These are phyloP conservation scores for Chaetomium sp. DNA, from an alignment of 2,329 filamentous ascomycete genomes.

Conservation along the genomic window DNA sequence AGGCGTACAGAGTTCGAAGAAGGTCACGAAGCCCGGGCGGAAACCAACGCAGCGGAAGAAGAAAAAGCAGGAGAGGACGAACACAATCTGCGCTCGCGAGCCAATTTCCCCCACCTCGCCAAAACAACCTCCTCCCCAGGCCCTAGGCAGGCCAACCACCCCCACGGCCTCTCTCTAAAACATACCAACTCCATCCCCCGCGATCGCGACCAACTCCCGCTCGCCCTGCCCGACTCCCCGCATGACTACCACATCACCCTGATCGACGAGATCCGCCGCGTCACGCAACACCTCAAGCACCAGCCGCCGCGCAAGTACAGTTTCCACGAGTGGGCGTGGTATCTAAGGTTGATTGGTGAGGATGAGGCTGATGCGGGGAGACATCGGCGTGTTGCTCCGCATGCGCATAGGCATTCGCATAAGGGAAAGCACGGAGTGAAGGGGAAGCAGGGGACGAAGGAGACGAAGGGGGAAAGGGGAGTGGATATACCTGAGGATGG, in stretches of 20 bases:
- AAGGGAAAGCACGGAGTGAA: too few species aligned
- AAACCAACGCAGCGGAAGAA: conserved; percentile 9
- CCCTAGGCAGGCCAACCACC: not conserved
- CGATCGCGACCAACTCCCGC: not conserved
- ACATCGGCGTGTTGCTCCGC: conserved; percentile 35
- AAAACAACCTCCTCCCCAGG: not conserved
- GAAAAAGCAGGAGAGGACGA: not conserved
- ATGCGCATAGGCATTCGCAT: not conserved
- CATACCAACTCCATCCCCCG: not conserved
- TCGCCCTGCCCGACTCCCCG: conserved; percentile 1
- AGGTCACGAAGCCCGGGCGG: conserved; percentile 1
- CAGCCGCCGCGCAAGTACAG: conserved; percentile 58
- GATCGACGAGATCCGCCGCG: conserved; percentile 61
- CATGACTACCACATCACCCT: conserved; percentile 57
- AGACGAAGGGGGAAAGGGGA: too few species aligned
- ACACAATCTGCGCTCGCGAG: not conserved
- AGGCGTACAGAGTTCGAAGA: conserved; percentile 5
- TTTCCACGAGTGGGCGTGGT: conserved; percentile 84
- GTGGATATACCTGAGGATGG: too few species aligned
- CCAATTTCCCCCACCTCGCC: not conserved
- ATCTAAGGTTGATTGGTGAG: conserved; percentile 68
- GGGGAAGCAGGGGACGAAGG: too few species aligned
- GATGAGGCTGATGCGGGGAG: conserved; percentile 47
- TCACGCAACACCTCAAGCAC: conserved; percentile 56
- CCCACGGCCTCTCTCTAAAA: not conserved